These are phyloP conservation scores for Erodium texanum DNA, from an alignment of 441 rosid species.

Conservation along the genomic window DNA sequence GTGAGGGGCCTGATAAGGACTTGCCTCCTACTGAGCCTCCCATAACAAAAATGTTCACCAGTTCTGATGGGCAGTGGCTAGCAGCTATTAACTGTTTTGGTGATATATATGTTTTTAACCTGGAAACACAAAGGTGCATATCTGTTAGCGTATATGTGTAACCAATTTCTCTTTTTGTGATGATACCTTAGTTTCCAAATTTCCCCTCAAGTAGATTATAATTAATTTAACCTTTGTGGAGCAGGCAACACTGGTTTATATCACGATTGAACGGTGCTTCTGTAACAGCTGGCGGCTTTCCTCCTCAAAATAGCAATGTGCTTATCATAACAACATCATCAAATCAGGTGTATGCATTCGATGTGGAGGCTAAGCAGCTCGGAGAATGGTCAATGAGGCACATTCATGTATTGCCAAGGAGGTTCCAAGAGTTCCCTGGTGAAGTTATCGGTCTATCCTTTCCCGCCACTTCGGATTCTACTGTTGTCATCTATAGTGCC, in stretches of 20 bases:
- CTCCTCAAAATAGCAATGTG: constrained; percentile 59
- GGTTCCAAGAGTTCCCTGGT: constrained; percentile 85
- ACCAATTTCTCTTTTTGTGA: no score
- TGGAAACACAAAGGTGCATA: constrained; percentile 73
- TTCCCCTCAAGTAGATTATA: constrained; percentile 11
- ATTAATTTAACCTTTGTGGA: constrained; percentile 12
- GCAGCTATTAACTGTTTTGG: constrained; percentile 92
- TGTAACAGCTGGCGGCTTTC: constrained; percentile 85
- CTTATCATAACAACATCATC: constrained; percentile 69
- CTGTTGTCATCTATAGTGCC: constrained; percentile 74
- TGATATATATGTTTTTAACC: constrained; percentile 69
- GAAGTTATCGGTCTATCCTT: constrained; percentile 87
- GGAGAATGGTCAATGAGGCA: constrained; percentile 73
- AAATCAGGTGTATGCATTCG: constrained; percentile 77
- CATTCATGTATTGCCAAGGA: constrained; percentile 50
- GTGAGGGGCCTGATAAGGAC: constrained; percentile 37
- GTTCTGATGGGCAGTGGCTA: constrained; percentile 81
- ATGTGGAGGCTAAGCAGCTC: constrained; percentile 79
- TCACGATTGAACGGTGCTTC: constrained; percentile 89
- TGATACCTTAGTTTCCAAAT: not conserved
- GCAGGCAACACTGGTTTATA: constrained; percentile 96
- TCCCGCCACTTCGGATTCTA: constrained; percentile 50
- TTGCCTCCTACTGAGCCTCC: constrained; percentile 60
- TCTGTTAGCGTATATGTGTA: no score
- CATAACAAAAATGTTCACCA: constrained; percentile 76